Base-by-base conservation (phyloP, 495 filamentous ascomycete species). In the Pseudevernia furfuracea region DNA sequence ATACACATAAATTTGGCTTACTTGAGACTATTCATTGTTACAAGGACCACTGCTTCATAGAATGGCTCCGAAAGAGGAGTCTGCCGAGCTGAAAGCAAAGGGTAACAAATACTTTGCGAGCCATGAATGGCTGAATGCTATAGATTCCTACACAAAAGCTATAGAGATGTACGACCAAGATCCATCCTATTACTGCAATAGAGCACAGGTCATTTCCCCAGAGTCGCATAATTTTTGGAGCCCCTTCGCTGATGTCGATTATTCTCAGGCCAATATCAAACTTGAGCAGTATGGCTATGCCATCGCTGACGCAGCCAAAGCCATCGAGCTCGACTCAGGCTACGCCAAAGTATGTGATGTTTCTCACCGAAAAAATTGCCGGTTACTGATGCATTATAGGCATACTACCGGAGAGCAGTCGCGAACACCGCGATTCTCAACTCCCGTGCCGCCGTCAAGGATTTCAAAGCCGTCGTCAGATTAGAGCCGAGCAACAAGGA, bases 231-330 rank as follows among this genome's bases (percentile, higher is more conserved):
- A 62, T 61, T 60, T 58, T 17, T 12, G 39, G 49, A 25, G 36
- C 37, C 14, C 10, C 28, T 32, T 34, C 25, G 46, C 59, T 64
- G 38, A 66, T 61, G 28, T 25, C 15, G 8, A 19, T 55, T 2
- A 21, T 65, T 67, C 17, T 21, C 73, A 96, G 90, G 89, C 90
- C 61, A 84, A 99, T 73, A 91, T 97, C 74, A 97, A 97, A 80
- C 85, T 92, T 60, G 94, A 99, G 77, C 82, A 92, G 34, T 96
- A 91, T 75, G 94, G 94, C 19, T 92, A 90, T 75, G 92, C 94
- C 14, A 88, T 97, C 66, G 80, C 87, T 32, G 94, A 99, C 77
- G 95, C 94, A 34, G 88, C 89, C n/a, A 92, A 89, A 75, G 93
- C 95, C 25, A 86, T 97, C 70, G 92, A 96, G 71, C 79, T 97